Evolutionary conservation across 345 rosid species (phyloP), one percentile per base, ranked within the genome.

Genomic region (Hypericum androsaemum): DNA sequence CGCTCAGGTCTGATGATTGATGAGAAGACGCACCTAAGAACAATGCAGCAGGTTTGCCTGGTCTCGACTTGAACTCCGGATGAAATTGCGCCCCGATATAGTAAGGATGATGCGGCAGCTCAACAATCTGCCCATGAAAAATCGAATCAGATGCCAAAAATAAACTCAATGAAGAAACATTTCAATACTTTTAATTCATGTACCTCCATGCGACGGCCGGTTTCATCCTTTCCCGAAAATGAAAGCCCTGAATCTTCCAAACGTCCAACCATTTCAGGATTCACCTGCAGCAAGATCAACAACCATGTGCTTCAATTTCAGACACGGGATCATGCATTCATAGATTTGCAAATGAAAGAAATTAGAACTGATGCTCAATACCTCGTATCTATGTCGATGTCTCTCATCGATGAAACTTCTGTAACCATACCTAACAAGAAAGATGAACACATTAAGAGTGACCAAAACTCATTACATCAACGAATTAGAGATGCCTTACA

Each of bases 191-290:
- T 7, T 0, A 14, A 15, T 8, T 47, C 22, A 7, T 47, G 52
- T 51, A 51, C 54, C 54, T 51, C 54, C 54, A 51, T 51, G 12
- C 54, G 54, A 10, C 37, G 41, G 8, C 54, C 54, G 37, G 54
- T 51, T 37, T 37, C 54, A 36, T 51, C 54, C 41, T 51, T 51
- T 12, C 54, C 54, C 4, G 54, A 32, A 10, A 51, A 51, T 37
- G 41, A 37, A 15, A 51, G 54, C 12, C 54, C 54, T 10, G 54
- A 39, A 7, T 51, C 54, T 51, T 51, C 54, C n/a, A 51, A 35
- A 16, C 54, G 54, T 51, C 41, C 41, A n/a, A 51, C 54, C 41
- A 51, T 36, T 6, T 51, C 54, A 51, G 54, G 54, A 51, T 51
- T 51, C 54, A 51, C 54, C 54, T 51, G 54, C 14, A 22, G 32